A percentile compares a stretch with the other conserved stretches of the same genome.
These are phyloP conservation scores for Ramaria sp. DNA, from an alignment of 768 basidiomycete species.

Conservation along the genomic window DNA sequence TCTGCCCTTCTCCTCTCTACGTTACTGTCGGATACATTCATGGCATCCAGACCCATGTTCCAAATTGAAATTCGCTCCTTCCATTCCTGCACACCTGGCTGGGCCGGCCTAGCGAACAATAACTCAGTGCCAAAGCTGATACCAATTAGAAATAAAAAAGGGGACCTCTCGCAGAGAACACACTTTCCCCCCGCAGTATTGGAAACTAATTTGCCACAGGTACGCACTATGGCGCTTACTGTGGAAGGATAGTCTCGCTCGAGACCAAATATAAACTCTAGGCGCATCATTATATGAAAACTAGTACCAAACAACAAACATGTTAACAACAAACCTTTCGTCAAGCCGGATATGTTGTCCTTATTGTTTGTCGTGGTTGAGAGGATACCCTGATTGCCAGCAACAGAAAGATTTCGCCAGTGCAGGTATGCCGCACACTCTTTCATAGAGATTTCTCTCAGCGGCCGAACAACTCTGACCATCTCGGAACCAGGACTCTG, in stretches of 20 bases:
- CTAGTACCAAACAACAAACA: not conserved
- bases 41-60: slow-evolving; percentile 25
- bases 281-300: not conserved
- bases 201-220: slow-evolving; percentile 67
- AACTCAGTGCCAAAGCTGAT: not conserved
- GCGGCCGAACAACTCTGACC: slow-evolving; percentile 51
- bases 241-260: slow-evolving; percentile 82
- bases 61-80: slow-evolving; percentile 65
- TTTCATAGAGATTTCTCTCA: slow-evolving; percentile 66
- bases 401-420: slow-evolving; percentile 50
- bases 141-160: not conserved
- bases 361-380: slow-evolving; percentile 26
- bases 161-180: slow-evolving; percentile 55
- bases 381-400: slow-evolving; percentile 30
- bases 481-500: slow-evolving; percentile 16
- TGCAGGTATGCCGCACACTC: slow-evolving; percentile 71
- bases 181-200: slow-evolving; percentile 39
- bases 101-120: slow-evolving; percentile 39
- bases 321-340: slow-evolving; percentile 41
- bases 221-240: slow-evolving; percentile 72
- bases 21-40: slow-evolving; percentile 14
- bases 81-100: slow-evolving; percentile 59
- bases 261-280: slow-evolving; percentile 71
- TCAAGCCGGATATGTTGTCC: slow-evolving; percentile 53
- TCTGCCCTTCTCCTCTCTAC: not conserved